Evolutionary conservation across 805 yeast species (phyloP).

Genomic region (Starmerella scarabaei): DNA sequence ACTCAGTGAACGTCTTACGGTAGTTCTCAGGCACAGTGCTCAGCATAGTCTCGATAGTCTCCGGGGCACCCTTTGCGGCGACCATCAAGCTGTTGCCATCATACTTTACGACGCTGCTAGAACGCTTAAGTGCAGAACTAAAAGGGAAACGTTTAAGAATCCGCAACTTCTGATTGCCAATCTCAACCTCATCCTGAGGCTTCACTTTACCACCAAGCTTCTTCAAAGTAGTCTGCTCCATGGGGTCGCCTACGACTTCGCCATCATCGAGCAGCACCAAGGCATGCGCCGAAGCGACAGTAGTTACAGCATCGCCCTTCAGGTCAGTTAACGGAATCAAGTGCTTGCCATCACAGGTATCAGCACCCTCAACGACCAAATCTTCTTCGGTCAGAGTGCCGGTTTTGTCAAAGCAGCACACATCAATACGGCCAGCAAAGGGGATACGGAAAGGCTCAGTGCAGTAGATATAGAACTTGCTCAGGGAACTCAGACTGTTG

Average conservation of each 20-base stretch:
- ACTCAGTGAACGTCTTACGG: conserved; percentile 75
- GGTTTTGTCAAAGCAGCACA: conserved; percentile 96
- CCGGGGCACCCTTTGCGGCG: conserved; percentile 96
- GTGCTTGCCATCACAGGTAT: conserved; percentile 53
- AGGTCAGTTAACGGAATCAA: conserved; percentile 32
- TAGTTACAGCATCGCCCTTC: conserved; percentile 45
- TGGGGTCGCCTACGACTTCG: conserved; percentile 96
- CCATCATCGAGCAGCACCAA: conserved; percentile 90
- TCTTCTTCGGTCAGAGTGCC: conserved; percentile 98
- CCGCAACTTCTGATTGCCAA: conserved; percentile 38
- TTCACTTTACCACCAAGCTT: conserved; percentile 80
- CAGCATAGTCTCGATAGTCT: conserved; percentile 74
- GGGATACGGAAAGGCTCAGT: conserved; percentile 98
- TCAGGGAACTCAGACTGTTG: conserved; percentile 72
- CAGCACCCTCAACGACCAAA: conserved; percentile 88
- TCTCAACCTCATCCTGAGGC: conserved; percentile 50
- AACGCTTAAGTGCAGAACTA: conserved; percentile 89
- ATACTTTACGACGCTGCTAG: conserved; percentile 61
- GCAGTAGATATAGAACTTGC: conserved; percentile 82
- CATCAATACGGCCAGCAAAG: conserved; percentile 93
- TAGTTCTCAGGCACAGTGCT: conserved; percentile 58
- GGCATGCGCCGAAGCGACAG: conserved; percentile 93
- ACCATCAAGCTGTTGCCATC: conserved; percentile 41
- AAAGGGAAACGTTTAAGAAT: conserved; percentile 92
- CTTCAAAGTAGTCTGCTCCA: conserved; percentile 91